Evolutionary conservation across 164 flowering plant genomes (phyloP).

Genomic region (Buxus sempervirens): DNA sequence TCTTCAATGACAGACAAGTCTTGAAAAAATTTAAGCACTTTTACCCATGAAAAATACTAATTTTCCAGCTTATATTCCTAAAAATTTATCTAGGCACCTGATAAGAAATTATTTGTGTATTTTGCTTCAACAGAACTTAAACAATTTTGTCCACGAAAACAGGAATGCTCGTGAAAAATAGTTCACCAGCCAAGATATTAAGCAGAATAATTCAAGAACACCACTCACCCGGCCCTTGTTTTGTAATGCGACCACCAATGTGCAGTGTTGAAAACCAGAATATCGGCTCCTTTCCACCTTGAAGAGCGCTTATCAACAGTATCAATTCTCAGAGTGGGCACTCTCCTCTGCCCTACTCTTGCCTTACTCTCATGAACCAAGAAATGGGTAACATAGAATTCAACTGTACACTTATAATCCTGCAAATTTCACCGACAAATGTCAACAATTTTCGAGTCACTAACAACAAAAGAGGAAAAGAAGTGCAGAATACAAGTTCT

Average conservation of each 20-base stretch:
- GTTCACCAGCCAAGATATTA: not conserved
- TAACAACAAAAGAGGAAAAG: not conserved
- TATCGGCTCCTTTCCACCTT: conserved; percentile 94
- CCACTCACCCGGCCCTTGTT: conserved; percentile 91
- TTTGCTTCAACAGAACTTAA: not conserved
- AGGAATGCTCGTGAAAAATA: not conserved
- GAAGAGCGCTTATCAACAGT: conserved; percentile 72
- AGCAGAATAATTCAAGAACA: not conserved
- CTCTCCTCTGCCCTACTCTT: conserved; percentile 62
- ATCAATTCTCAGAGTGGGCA: conserved; percentile 72
- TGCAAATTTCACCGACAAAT: conserved; percentile 28
- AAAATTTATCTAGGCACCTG: not conserved
- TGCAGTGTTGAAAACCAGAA: conserved; percentile 88
- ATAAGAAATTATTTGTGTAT: no score
- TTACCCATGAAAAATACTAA: no score
- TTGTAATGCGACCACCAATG: conserved; percentile 98
- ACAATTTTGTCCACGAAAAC: not conserved
- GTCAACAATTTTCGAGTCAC: conserved; percentile 3
- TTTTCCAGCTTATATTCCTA: not conserved
- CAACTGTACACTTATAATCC: conserved; percentile 92
- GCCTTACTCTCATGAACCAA: conserved; percentile 88
- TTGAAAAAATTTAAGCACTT: no score
- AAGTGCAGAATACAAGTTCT: not conserved
- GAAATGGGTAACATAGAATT: conserved; percentile 82
- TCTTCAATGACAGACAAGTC: not conserved